phyloP scores from a whole-genome alignment of 2,329 filamentous ascomycete genomes.

The Ascochyta rabiei region DNA sequence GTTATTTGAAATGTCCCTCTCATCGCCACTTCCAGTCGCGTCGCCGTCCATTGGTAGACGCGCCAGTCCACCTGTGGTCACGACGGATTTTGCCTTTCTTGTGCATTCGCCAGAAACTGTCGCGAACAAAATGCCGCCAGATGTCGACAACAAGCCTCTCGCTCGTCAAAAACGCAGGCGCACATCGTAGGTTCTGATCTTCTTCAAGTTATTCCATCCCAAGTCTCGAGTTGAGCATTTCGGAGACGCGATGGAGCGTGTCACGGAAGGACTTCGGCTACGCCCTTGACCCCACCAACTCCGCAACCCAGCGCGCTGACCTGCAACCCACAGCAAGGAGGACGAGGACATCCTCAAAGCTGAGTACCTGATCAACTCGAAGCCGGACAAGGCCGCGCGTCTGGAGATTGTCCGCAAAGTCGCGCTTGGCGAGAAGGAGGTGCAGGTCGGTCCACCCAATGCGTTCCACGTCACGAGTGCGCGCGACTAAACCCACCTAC shows the following conservation, averaged over 20 bases:
- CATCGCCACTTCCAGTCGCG: slow-evolving; percentile 35
- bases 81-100: slow-evolving; percentile 59
- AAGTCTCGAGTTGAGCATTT: slow-evolving; percentile 25
- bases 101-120: slow-evolving; percentile 64
- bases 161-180: slow-evolving; percentile 66
- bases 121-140: slow-evolving; percentile 61
- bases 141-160: slow-evolving; percentile 64
- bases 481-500: slow-evolving; percentile 32
- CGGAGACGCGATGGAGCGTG: slow-evolving; percentile 42
- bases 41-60: slow-evolving; percentile 31
- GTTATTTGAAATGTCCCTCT: slow-evolving; percentile 26
- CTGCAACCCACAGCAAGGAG: slow-evolving; percentile 56
- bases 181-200: slow-evolving; percentile 59
- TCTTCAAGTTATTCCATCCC: slow-evolving; percentile 18
- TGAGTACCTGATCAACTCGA: slow-evolving; percentile 82
- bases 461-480: slow-evolving; percentile 34
- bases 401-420: slow-evolving; percentile 84
- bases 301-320: slow-evolving; percentile 33
- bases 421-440: slow-evolving; percentile 90
- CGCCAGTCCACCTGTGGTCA: slow-evolving; percentile 30
- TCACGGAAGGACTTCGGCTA: slow-evolving; percentile 26
- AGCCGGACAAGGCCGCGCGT: slow-evolving; percentile 89
- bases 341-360: slow-evolving; percentile 89
- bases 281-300: slow-evolving; percentile 29
- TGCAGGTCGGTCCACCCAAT: slow-evolving; percentile 71